Conservation (phyloP, 2,329 filamentous ascomycete species). For the Exophiala spinifera region DNA sequence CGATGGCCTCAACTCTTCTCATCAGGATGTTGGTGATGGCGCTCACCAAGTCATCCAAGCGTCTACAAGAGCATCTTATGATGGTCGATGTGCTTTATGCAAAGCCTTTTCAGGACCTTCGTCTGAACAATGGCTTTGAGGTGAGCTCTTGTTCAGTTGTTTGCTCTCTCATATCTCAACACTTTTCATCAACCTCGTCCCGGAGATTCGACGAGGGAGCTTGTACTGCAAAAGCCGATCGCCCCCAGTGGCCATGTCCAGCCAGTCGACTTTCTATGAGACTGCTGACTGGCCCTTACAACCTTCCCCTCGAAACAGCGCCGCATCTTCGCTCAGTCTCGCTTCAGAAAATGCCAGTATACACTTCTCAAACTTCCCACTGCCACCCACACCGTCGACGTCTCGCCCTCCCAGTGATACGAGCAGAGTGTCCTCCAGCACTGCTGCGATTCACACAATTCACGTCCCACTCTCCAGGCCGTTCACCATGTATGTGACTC, state of each 20-base stretch:
- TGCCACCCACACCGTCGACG: conserved; percentile 32
- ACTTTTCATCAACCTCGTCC: neutral
- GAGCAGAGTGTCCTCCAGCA: conserved; percentile 23
- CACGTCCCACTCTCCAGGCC: conserved; percentile 14
- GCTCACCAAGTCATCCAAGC: neutral
- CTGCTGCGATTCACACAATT: conserved; percentile 21
- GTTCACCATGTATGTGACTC: conserved; percentile 18
- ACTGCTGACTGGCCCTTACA: conserved; percentile 34
- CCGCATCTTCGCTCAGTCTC: conserved; percentile 31
- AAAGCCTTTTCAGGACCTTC: conserved; percentile 3
- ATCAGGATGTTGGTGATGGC: neutral
- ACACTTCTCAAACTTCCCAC: conserved; percentile 29
- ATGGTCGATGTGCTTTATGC: conserved; percentile 2
- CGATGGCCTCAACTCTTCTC: neutral
- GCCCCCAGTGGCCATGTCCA: conserved; percentile 14
- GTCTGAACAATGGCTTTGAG: conserved; percentile 10
- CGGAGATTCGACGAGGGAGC: neutral
- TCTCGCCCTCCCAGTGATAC: conserved; percentile 28
- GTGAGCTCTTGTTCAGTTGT: conserved; percentile 10
- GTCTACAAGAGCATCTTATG: conserved; percentile 5
- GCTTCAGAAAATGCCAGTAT: conserved; percentile 34
- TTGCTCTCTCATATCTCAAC: neutral
- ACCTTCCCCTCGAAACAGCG: conserved; percentile 29
- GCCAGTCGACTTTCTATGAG: conserved; percentile 32
- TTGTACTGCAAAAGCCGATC: neutral